Base-by-base conservation (phyloP, 2,329 filamentous ascomycete genomes). In the Colletotrichum tropicale region DNA sequence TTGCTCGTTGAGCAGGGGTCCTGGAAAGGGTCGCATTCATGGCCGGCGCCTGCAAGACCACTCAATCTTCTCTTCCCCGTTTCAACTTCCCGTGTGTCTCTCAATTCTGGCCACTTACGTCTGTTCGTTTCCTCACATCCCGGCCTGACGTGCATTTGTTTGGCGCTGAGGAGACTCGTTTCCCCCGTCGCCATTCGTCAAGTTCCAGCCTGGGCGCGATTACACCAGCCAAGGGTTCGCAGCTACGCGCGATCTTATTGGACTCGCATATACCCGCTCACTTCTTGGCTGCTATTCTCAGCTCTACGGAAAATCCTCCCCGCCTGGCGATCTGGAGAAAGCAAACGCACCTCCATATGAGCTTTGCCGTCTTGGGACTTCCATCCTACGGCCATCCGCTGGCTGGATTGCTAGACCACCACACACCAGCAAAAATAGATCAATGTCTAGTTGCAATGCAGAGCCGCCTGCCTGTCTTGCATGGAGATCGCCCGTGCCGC, bases 41-140 rank as follows among this genome's bases (percentile, higher is more conserved):
- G 74, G 76, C 76, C 76, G 75, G 76, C 76, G 76, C 65, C 76
- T 76, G 76, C 74, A 64, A 72, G 0, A 71, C 74, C 74, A 77
- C 71, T 71, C 76, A 70, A 26, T 26, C 74, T 6, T 6, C 0
- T n/a, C 21, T 1, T 32, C 28, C 38, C 38, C 58, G 69, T 71
- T 76, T 61, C 66, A 58, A 60, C 61, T 18, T 74, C 36, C 67
- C 71, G 13, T 34, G 66, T 48, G 52, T 66, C 48, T 56, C 0
- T 15, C 2, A 0, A 10, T 3, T 30, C 4, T 6, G 16, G 3
- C 76, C 76, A 76, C 10, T 76, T 1, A 32, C 38, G 6, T 21
- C 30, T 4, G 12, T 13, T 48, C n/a, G 28, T 66, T 70, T 36
- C 34, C 48, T 64, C 56, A n/a, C 55, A 34, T 26, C 32, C 68